phyloP scores from a whole-genome alignment of 2,329 filamentous ascomycete species.

The Colletotrichum sublineola region DNA sequence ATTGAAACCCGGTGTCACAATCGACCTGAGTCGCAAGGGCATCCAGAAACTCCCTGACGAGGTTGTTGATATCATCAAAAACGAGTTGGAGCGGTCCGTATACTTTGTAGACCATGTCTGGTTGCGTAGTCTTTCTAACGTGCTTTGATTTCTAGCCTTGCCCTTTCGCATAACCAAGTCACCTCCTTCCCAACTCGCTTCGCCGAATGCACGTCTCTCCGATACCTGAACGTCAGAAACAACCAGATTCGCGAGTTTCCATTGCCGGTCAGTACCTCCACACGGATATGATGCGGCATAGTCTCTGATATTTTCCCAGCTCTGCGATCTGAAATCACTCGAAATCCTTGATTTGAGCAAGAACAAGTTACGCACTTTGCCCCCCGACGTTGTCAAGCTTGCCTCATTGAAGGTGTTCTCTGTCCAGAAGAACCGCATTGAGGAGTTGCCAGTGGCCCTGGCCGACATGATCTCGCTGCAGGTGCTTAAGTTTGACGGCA shows the following conservation, averaged over 20 bases:
- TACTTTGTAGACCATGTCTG: constrained; percentile 18
- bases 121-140: constrained; percentile 20
- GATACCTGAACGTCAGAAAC: constrained; percentile 84
- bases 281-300: constrained; percentile 14
- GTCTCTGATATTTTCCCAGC: constrained; percentile 62
- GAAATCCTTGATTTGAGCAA: constrained; percentile 94
- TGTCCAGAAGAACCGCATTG: constrained; percentile 87
- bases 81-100: constrained; percentile 77
- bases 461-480: constrained; percentile 92
- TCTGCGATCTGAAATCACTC: constrained; percentile 86
- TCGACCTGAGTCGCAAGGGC: constrained; percentile 82
- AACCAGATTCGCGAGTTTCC: constrained; percentile 78
- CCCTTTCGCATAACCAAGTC: constrained; percentile 84
- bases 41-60: constrained; percentile 80
- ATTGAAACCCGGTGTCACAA: constrained; percentile 79
- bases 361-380: constrained; percentile 84
- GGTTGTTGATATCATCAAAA: constrained; percentile 80
- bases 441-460: constrained; percentile 84
- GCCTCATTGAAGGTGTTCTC: constrained; percentile 91
- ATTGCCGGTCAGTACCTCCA: constrained; percentile 60
- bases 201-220: constrained; percentile 80
- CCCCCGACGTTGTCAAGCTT: constrained; percentile 83
- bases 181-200: constrained; percentile 78
- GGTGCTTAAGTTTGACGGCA: constrained; percentile 90
- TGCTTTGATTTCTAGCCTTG: constrained; percentile 67